Conservation (phyloP, 257 asterid genomes). For the Gentiana dahurica region DNA sequence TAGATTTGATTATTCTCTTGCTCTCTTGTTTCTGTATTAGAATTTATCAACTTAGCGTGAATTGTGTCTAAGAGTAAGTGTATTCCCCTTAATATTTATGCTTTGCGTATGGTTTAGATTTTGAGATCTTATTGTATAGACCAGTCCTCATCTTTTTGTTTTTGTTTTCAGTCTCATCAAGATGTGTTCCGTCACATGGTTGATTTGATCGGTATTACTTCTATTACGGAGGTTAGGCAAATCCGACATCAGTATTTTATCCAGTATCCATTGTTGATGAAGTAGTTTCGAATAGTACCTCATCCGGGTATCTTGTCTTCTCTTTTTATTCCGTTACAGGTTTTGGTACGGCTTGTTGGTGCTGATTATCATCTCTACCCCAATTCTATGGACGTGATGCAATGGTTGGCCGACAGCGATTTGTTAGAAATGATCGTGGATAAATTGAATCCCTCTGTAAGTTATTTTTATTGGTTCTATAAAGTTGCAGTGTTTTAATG, state of each 20-base stretch:
- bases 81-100: too few species aligned
- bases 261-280: slow-evolving; percentile 7
- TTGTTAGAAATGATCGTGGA: slow-evolving; percentile 96
- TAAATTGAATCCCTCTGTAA: slow-evolving; percentile 67
- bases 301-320: background rate
- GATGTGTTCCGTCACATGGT: slow-evolving; percentile 82
- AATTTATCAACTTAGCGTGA: too few species aligned
- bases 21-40: too few species aligned
- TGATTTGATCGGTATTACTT: slow-evolving; percentile 95
- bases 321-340: slow-evolving; percentile 41
- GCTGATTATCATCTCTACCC: slow-evolving; percentile 85
- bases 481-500: background rate
- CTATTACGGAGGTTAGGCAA: slow-evolving; percentile 89
- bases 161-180: slow-evolving; percentile 60
- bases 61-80: too few species aligned
- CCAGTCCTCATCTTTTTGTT: slow-evolving; percentile 1
- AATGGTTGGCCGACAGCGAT: slow-evolving; percentile 90
- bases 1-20: too few species aligned
- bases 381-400: slow-evolving; percentile 74
- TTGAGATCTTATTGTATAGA: slow-evolving; percentile 1
- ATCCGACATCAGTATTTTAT: slow-evolving; percentile 1
- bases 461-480: slow-evolving; percentile 6
- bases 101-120: background rate
- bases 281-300: slow-evolving; percentile 5
- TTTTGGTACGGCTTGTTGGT: slow-evolving; percentile 89